Evolutionary conservation across 1,284 basidiomycete species (phyloP).

Genomic region (Vanrija sp.): DNA sequence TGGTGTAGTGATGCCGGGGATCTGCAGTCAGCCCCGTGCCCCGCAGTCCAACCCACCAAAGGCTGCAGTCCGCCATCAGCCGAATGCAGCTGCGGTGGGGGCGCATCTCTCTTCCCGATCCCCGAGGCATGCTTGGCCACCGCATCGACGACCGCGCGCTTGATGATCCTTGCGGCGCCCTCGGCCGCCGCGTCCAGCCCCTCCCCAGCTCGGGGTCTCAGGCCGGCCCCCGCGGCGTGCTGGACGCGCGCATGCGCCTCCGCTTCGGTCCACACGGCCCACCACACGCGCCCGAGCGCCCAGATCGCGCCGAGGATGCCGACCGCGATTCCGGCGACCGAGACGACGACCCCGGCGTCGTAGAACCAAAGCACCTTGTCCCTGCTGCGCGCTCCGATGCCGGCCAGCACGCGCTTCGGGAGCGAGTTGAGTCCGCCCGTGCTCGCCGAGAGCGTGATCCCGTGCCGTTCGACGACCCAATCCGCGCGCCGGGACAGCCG

Average conservation of each 20-base stretch:
- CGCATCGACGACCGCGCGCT: constrained; percentile 2
- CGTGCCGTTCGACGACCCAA: constrained; percentile 20
- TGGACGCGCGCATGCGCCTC: constrained; percentile 24
- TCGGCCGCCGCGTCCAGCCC: not conserved
- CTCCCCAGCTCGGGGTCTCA: not conserved
- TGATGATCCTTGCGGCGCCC: constrained; percentile 1
- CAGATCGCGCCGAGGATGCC: constrained; percentile 22
- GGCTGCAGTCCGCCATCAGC: constrained; percentile 28
- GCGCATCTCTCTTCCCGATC: not conserved
- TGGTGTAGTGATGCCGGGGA: constrained; percentile 45
- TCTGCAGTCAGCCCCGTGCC: constrained; percentile 22
- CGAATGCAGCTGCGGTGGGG: constrained; percentile 2
- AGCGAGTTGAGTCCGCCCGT: constrained; percentile 26
- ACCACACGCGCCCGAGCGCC: constrained; percentile 26
- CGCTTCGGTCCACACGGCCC: constrained; percentile 30
- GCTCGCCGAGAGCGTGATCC: constrained; percentile 18
- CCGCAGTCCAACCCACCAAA: constrained; percentile 20
- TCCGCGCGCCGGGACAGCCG: constrained; percentile 13
- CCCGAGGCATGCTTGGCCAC: not conserved
- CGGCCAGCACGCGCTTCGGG: constrained; percentile 7
- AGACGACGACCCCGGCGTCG: constrained; percentile 17
- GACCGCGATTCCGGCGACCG: constrained; percentile 3
- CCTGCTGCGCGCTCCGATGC: not conserved
- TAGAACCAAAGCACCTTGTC: constrained; percentile 15
- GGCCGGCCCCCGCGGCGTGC: not conserved